These are phyloP conservation scores for Perkinsela sp. DNA, from an alignment of 208 protist species.

Conservation along the genomic window DNA sequence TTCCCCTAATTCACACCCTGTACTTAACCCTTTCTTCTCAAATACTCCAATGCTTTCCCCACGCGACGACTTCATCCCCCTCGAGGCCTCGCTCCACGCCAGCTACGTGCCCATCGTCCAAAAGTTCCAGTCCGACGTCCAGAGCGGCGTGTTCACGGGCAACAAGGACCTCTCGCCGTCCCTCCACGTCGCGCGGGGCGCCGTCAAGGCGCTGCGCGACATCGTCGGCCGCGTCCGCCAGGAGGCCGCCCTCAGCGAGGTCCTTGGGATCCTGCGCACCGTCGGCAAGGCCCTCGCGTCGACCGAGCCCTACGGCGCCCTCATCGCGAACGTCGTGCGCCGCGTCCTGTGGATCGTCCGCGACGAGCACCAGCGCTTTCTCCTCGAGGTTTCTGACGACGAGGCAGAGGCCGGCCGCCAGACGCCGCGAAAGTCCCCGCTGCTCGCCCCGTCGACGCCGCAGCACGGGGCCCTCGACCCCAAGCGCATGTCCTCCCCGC, in stretches of 20 bases:
- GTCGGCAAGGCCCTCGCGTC: conserved; percentile 2
- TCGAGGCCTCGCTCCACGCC: no score
- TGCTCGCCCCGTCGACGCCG: neutral
- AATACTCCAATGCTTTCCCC: no score
- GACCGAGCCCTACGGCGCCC: conserved; percentile 9
- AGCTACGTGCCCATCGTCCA: neutral
- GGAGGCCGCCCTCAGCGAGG: neutral
- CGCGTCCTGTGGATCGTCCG: conserved; percentile 42
- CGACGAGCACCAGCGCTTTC: conserved; percentile 16
- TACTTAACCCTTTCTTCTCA: no score
- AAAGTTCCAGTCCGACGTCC: neutral
- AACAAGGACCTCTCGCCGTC: neutral
- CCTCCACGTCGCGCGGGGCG: neutral
- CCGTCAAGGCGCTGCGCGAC: neutral
- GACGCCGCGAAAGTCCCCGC: no score
- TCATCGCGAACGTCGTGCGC: conserved; percentile 41
- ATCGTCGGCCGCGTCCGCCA: neutral
- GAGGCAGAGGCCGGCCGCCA: no score
- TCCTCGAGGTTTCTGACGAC: no score
- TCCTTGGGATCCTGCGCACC: neutral
- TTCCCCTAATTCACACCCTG: no score
- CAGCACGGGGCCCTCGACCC: neutral
- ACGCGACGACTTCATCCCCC: no score
- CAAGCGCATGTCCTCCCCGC: neutral
- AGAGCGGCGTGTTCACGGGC: neutral